These are phyloP conservation scores for Lactarius evosmus DNA, from an alignment of 768 basidiomycete genomes.

Conservation along the genomic window DNA sequence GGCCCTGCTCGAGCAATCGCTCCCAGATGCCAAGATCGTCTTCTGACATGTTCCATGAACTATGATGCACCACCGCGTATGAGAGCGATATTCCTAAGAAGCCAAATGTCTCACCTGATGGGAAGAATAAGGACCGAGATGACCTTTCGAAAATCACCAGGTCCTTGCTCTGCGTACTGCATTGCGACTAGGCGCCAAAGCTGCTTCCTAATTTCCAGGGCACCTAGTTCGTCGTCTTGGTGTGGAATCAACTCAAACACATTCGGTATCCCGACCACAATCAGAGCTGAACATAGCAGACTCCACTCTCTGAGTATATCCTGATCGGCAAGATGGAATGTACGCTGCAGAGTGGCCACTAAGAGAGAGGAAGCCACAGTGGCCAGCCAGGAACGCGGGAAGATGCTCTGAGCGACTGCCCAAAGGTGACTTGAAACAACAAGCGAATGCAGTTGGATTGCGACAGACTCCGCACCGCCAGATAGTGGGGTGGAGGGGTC, in stretches of 20 bases:
- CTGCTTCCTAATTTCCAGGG: conserved; percentile 16
- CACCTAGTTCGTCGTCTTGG: conserved; percentile 5
- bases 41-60: conserved; percentile 21
- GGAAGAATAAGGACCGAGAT: conserved; percentile 9
- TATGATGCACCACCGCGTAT: neutral
- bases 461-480: conserved; percentile 10
- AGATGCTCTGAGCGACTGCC: conserved; percentile 3
- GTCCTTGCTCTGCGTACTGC: neutral
- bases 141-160: neutral
- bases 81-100: neutral
- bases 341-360: conserved; percentile 4
- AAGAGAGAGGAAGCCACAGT: conserved; percentile 16
- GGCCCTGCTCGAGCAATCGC: conserved; percentile 1
- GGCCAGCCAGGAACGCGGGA: conserved; percentile 12
- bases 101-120: conserved; percentile 6
- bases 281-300: conserved; percentile 17
- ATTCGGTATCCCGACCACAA: conserved; percentile 16
- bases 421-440: conserved; percentile 17
- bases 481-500: neutral
- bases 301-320: conserved; percentile 16
- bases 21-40: conserved; percentile 23
- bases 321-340: conserved; percentile 11
- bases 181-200: conserved; percentile 19
- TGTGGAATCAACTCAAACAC: conserved; percentile 4
- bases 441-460: conserved; percentile 10